A percentile compares a stretch with the other conserved stretches of the same genome.
phyloP scores from a whole-genome alignment of 163 green algal genomes.

The Chlamydomonas reinhardtii region DNA sequence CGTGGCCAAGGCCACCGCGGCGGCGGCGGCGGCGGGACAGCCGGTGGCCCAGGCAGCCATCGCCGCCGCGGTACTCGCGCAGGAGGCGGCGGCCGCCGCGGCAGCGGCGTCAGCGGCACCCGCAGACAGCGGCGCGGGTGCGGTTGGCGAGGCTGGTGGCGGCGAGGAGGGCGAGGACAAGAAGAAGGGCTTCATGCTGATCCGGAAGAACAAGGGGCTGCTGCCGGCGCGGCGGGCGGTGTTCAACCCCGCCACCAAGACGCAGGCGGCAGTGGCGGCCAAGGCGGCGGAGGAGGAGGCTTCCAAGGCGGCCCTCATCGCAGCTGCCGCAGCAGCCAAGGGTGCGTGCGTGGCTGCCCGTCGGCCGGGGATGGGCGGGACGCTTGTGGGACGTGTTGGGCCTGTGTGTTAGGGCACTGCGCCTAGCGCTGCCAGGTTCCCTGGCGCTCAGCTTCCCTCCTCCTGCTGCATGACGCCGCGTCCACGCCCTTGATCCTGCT shows the following conservation, averaged over 20 bases:
- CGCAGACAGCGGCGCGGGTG: not conserved
- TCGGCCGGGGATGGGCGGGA: too few species aligned
- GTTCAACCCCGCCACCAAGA: constrained; percentile 45
- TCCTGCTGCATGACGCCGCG: too few species aligned
- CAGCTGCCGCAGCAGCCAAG: constrained; percentile 10
- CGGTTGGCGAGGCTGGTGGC: not conserved
- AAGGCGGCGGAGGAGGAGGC: constrained; percentile 47
- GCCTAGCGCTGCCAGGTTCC: too few species aligned
- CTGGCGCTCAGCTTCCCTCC: too few species aligned
- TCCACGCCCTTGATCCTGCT: too few species aligned
- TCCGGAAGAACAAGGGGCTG: constrained; percentile 39
- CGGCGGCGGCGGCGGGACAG: not conserved
- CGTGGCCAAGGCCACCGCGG: not conserved
- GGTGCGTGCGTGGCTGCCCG: too few species aligned
- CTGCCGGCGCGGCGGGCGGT: constrained; percentile 23
- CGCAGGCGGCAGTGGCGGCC: constrained; percentile 19
- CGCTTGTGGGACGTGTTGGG: too few species aligned
- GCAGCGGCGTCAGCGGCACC: not conserved
- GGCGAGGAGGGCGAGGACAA: constrained; percentile 17
- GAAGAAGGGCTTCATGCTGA: constrained; percentile 45
- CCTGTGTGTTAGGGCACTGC: too few species aligned
- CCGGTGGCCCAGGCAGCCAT: not conserved
- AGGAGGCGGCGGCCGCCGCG: not conserved
- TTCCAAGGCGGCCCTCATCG: constrained; percentile 22
- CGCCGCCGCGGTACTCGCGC: constrained; percentile 2